Evolutionary conservation across 768 basidiomycete species (phyloP), one percentile per base, ranked within the genome.

Genomic region (Tricholoma sp.): DNA sequence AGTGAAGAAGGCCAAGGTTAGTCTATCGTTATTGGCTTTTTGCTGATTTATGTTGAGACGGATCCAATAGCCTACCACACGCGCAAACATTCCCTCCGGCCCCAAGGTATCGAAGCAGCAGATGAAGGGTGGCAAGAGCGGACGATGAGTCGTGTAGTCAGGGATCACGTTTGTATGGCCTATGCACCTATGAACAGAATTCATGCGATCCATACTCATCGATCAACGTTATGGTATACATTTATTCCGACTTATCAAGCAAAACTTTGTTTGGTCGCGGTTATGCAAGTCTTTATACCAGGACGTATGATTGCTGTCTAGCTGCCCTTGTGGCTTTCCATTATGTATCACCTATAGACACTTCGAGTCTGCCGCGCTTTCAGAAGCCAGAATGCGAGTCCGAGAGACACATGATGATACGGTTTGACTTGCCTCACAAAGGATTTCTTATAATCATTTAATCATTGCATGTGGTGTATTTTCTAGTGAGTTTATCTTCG

Each of bases 81-180:
- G 85, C 52, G 70, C 81, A 47, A 65, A 72, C 37, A 80, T 74
- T 12, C 70, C 85, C 51, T 72, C 79, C 39, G 91, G 75, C 54
- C 91, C 93, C 65, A 94, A 88, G 76, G 85, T 95, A 44, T 92
- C 92, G 68, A 98, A 95, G 78, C 94, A 96, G 75, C 89, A 89
- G 76, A 93, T 93, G 88, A 95, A 94, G 82, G 93, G 92, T 69
- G 83, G 86, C 67, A 88, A 89, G 77, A 82, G 83, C 54, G 84
- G 86, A 57, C 83, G 88, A 78, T 88, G 70, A 85, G 65, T 61
- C 51, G 31, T 50, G 56, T 53, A 56, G 56, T 59, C 51, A 57
- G 45, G 53, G 58, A 61, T 59, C 61, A 73, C 59, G 59, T 59
- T 60, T 63, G 57, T 69, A 66, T 65, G 68, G 57, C 55, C 39